Evolutionary conservation across 495 filamentous ascomycete genomes (phyloP).

Genomic region (Niebla homalea): DNA sequence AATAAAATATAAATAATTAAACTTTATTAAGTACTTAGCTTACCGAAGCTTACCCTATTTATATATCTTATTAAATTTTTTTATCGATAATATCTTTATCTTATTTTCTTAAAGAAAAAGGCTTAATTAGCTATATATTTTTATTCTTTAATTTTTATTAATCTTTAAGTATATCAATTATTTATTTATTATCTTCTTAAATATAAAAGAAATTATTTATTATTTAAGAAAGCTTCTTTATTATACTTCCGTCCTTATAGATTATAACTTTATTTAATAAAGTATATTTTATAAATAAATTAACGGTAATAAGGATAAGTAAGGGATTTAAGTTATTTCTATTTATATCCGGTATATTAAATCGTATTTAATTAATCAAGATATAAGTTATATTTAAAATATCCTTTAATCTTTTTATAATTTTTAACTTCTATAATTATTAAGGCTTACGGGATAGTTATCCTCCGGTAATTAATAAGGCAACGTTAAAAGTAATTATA

Average conservation of each 20-base stretch:
- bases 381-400: too few relatives aligned
- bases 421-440: too few relatives aligned
- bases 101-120: not conserved
- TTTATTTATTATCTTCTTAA: not conserved
- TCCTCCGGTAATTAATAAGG: too few relatives aligned
- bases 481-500: too few relatives aligned
- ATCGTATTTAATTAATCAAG: too few relatives aligned
- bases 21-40: not conserved
- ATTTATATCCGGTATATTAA: too few relatives aligned
- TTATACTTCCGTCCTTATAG: not conserved
- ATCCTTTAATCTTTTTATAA: too few relatives aligned
- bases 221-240: not conserved
- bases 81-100: conserved; percentile 11
- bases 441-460: too few relatives aligned
- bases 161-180: not conserved
- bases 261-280: conserved; percentile 1
- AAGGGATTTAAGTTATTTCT: too few relatives aligned
- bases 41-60: not conserved
- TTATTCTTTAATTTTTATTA: conserved; percentile 6
- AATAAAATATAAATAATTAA: conserved; percentile 1
- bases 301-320: too few relatives aligned
- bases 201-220: not conserved
- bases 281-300: not conserved
- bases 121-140: too few relatives aligned
- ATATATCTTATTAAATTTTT: conserved; percentile 14